A percentile compares a stretch with the other conserved stretches of the same genome.
phyloP scores from a whole-genome alignment of 257 asterid species.

The Ajuga chamaepitys region DNA sequence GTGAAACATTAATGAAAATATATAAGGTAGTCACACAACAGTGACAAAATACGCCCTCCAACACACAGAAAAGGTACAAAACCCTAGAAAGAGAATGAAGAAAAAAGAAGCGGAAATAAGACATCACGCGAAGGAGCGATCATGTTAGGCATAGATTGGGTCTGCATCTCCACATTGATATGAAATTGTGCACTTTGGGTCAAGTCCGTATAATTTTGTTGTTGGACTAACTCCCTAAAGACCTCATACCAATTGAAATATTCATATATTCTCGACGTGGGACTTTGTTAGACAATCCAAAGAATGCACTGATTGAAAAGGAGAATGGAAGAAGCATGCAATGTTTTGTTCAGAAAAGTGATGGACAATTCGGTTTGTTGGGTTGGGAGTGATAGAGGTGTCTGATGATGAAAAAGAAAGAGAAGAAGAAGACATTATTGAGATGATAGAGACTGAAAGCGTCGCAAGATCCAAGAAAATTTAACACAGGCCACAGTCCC shows the following conservation, averaged over 20 bases:
- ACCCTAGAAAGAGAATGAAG: neutral
- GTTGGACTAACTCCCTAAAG: no score
- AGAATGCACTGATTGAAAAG: neutral
- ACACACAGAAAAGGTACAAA: neutral
- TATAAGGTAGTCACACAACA: neutral
- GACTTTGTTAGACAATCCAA: no score
- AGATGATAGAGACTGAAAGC: neutral
- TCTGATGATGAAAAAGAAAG: constrained; percentile 1
- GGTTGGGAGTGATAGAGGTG: neutral
- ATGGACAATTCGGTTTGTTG: neutral
- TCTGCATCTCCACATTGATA: no score
- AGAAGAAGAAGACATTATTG: neutral
- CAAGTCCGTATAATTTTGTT: no score
- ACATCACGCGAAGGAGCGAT: no score
- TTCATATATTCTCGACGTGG: no score
- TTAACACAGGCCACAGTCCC: neutral
- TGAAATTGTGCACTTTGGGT: no score
- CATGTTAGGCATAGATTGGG: no score
- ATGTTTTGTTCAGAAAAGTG: neutral
- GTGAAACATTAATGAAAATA: neutral
- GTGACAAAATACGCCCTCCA: neutral
- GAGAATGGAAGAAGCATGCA: neutral
- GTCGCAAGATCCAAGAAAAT: constrained; percentile 27
- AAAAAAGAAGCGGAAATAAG: neutral
- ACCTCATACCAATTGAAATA: neutral